Percentiles rank a stretch among this genome's conserved stretches.
Conservation (phyloP, 305 asterid genomes). For the Monarda citriodora region DNA sequence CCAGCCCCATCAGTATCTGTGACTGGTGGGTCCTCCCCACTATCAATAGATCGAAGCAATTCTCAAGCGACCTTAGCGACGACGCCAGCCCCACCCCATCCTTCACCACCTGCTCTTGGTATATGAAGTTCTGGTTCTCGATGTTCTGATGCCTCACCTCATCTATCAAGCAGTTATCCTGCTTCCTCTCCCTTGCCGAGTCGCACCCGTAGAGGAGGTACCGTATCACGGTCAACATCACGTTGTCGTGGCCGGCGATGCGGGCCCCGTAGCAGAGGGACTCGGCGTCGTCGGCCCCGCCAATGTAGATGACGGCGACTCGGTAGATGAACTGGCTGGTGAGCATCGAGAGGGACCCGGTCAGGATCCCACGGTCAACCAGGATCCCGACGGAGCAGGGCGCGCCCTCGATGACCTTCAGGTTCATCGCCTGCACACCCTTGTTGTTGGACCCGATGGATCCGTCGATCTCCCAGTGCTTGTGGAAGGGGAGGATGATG, state of each 20-base stretch:
- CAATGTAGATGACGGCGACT: constrained; percentile 45
- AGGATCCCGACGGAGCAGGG: constrained; percentile 80
- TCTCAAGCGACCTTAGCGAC: constrained; percentile 40
- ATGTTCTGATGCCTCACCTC: constrained; percentile 53
- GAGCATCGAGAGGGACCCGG: constrained; percentile 36
- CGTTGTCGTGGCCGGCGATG: constrained; percentile 47
- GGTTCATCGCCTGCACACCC: constrained; percentile 57
- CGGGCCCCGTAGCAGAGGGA: constrained; percentile 71
- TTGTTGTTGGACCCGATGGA: constrained; percentile 51
- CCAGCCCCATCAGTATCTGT: constrained; percentile 59
- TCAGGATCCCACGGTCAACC: constrained; percentile 58
- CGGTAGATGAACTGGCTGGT: constrained; percentile 36
- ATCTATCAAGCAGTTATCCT: constrained; percentile 43
- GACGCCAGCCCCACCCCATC: constrained; percentile 73
- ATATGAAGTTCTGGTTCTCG: constrained; percentile 50
- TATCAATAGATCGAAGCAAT: constrained; percentile 50
- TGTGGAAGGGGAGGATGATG: constrained; percentile 76
- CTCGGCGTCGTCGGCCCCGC: constrained; percentile 85
- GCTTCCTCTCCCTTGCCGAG: constrained; percentile 49
- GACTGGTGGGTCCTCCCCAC: constrained; percentile 72
- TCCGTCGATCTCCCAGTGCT: constrained; percentile 81
- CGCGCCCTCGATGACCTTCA: constrained; percentile 46
- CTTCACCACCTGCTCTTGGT: constrained; percentile 72
- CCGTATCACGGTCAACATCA: constrained; percentile 55
- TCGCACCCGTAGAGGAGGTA: constrained; percentile 71